Evolutionary conservation across 2,329 filamentous ascomycete species (phyloP), one percentile per base, ranked within the genome.

Genomic region (Lachnellula occidentalis): DNA sequence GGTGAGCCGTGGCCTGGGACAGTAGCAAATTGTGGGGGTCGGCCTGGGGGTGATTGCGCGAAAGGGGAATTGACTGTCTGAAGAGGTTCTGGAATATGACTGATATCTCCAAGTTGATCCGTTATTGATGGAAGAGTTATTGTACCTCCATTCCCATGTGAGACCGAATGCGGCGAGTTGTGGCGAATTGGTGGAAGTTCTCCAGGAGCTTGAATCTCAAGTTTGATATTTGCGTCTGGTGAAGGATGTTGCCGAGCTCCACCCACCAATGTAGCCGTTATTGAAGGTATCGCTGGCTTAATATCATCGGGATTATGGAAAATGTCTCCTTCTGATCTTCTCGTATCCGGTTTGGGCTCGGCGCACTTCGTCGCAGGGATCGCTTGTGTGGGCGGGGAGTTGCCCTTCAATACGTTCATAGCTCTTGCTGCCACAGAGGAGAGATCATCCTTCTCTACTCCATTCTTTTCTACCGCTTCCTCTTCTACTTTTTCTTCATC

Each of bases 111-210:
- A 37, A 69, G 60, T 34, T 64, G 59, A 36, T 60, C 61, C n/a
- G 56, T 58, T 43, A 69, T 64, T 2, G 66, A 67, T 6, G 67
- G 67, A 12, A 69, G 55, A 27, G 64, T 68, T 12, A 68, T 62
- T 15, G 59, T 58, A 27, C 54, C 54, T 12, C 58, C 57, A 58
- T 56, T 63, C 4, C 66, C 64, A 58, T 64, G 64, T 11, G 59
- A 41, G n/a, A 61, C 56, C 5, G 63, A 62, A 55, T 66, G 56
- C 34, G 66, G 64, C 37, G 64, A 64, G 8, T 50, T 53, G 34
- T 58, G 56, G 17, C 55, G 62, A 49, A 69, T 67, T 6, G 66
- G 67, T 36, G 67, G 61, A 11, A 69, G 54, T 45, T 65, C 63
- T 24, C 63, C 65, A 15, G 42, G 37, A 17, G 56, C 34, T 42